Percentiles rank a stretch among this genome's conserved stretches.
Evolutionary conservation across 192 early-diverging fungal genomes (phyloP).

Genomic region (Lobosporangium transversale): DNA sequence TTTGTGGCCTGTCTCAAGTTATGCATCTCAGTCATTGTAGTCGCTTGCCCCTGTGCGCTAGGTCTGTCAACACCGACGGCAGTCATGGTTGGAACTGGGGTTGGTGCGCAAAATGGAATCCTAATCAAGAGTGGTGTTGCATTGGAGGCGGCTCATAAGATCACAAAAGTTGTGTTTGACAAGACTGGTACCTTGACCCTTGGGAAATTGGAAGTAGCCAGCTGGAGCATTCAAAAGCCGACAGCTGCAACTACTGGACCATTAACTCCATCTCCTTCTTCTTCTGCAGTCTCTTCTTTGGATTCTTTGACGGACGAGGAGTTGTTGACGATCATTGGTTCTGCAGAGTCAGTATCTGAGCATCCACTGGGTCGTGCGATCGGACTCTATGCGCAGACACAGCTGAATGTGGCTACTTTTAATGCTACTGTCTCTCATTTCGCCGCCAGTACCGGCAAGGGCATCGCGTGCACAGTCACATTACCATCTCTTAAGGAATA

Average conservation of each 20-base stretch:
- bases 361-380: slow-evolving; percentile 92
- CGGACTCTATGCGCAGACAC: slow-evolving; percentile 63
- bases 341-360: slow-evolving; percentile 86
- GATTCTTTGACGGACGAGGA: slow-evolving; percentile 54
- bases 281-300: slow-evolving; percentile 10
- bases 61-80: slow-evolving; percentile 97
- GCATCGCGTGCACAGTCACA: slow-evolving; percentile 70
- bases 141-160: slow-evolving; percentile 80
- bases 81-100: slow-evolving; percentile 98
- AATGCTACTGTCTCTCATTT: slow-evolving; percentile 67
- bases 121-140: slow-evolving; percentile 95
- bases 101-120: slow-evolving; percentile 94
- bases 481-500: slow-evolving; percentile 14
- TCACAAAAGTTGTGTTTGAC: slow-evolving; percentile 94
- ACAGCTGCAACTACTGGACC: background rate
- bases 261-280: slow-evolving; percentile 9
- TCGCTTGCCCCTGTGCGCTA: slow-evolving; percentile 97
- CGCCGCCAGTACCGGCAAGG: slow-evolving; percentile 74
- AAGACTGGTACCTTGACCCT: slow-evolving; percentile 96
- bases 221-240: slow-evolving; percentile 48
- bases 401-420: slow-evolving; percentile 48
- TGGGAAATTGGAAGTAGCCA: slow-evolving; percentile 75
- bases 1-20: slow-evolving; percentile 86
- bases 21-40: slow-evolving; percentile 94
- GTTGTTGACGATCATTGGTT: slow-evolving; percentile 74